Evolutionary conservation across 805 yeast genomes (phyloP), one percentile per base, ranked within the genome.

Genomic region (Vanderwaltozyma polyspora): DNA sequence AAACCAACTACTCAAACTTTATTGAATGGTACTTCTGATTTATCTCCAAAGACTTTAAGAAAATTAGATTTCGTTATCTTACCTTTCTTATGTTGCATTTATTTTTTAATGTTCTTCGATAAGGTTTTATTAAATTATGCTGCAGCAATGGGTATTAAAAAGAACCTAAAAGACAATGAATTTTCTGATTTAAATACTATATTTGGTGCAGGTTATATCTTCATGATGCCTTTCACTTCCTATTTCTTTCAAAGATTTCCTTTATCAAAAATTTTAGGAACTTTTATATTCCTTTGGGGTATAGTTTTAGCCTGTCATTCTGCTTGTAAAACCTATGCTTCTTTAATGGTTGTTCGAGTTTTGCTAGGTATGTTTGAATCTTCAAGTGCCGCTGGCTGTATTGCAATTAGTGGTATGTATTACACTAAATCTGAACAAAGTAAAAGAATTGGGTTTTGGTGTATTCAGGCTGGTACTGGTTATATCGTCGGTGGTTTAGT

Each of bases 91-190:
- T 70, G 78, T 42, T 57, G 64, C 25, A 65, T 72, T 11, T 75
- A 75, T 43, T 66, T 74, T 36, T 52, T 74, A 13, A 78, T 74
- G 57, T 72, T 71, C 43, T 55, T 74, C 36, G 82, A 76, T 43
- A 76, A 76, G 45, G 63, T 72, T n/a, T 52, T 75, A 33, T 52
- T 71, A 26, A 74, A 74, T 41, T 72, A 74, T 46, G 76, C 81
- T 3, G 76, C 76, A 12, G 74, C 75, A 1, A 70, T 76, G 79
- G 80, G 80, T 1, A 71, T 75, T 43, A 70, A 67, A 45, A 49
- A 60, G 2, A 63, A 71, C 44, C 57, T 72, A 40, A 56, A 59
- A 25, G 60, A 66, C 6, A 62, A 70, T 27, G 69, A 74, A 33
- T 73, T 66, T 45, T 67, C 74, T 16, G 65, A 72, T 43, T 48